Conservation (phyloP, 1,139 yeast species). For the Wickerhamomyces sp. region DNA sequence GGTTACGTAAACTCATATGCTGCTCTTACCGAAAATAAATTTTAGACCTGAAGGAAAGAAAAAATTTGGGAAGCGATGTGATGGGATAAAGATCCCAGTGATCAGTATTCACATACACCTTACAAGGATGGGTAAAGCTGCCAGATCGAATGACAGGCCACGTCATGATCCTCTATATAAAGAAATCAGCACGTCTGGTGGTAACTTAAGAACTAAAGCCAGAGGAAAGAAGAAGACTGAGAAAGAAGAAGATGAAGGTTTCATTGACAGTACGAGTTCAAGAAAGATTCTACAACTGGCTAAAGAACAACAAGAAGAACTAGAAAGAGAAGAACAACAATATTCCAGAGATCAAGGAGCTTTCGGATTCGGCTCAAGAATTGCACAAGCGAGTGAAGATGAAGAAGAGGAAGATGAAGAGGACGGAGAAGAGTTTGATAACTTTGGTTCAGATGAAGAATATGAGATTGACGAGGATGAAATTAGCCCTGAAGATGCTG, state of each 20-base stretch:
- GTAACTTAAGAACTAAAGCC: slow-evolving; percentile 48
- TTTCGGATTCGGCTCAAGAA: slow-evolving; percentile 26
- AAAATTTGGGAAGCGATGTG: too few relatives aligned
- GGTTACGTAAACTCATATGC: too few relatives aligned
- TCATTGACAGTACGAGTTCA: slow-evolving; percentile 76
- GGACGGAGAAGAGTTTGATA: slow-evolving; percentile 32
- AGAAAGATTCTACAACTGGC: slow-evolving; percentile 86
- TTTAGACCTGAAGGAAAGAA: too few relatives aligned
- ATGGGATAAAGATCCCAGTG: too few relatives aligned
- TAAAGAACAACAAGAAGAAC: slow-evolving; percentile 85
- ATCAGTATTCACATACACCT: not conserved
- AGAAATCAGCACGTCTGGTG: slow-evolving; percentile 70
- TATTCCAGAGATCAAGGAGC: slow-evolving; percentile 23
- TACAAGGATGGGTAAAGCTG: slow-evolving; percentile 58
- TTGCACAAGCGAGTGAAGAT: slow-evolving; percentile 25
- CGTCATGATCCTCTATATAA: slow-evolving; percentile 77
- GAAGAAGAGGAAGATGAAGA: slow-evolving; percentile 34
- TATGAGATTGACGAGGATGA: slow-evolving; percentile 48
- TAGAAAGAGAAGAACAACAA: slow-evolving; percentile 56
- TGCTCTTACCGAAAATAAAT: not conserved
- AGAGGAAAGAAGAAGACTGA: slow-evolving; percentile 27
- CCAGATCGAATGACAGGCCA: slow-evolving; percentile 41
- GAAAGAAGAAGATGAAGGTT: slow-evolving; percentile 50
- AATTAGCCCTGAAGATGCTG: slow-evolving; percentile 67
- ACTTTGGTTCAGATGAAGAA: slow-evolving; percentile 41